Percentiles rank a stretch among this genome's conserved stretches.
phyloP scores from a whole-genome alignment of 306 rosid species.

The Parietaria judaica region DNA sequence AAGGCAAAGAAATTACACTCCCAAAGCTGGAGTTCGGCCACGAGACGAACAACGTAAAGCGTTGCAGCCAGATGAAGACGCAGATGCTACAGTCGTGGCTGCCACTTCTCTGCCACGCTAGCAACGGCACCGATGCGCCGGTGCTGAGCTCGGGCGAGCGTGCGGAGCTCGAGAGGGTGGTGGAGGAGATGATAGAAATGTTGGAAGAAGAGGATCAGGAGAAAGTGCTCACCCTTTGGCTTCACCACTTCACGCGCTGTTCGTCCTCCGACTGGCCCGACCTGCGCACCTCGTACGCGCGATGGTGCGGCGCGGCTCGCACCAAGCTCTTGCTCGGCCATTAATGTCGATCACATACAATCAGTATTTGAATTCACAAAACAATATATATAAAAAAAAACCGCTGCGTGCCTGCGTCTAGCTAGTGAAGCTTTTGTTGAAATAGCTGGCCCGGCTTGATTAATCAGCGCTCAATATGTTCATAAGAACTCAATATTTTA shows the following conservation, averaged over 20 bases:
- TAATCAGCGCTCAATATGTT: too few relatives aligned
- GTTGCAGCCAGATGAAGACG: slow-evolving; percentile 28
- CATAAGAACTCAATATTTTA: too few relatives aligned
- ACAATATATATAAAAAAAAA: too few relatives aligned
- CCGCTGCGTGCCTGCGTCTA: too few relatives aligned
- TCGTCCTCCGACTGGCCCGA: slow-evolving; percentile 77
- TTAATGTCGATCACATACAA: too few relatives aligned
- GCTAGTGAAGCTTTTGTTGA: too few relatives aligned
- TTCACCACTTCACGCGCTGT: slow-evolving; percentile 58
- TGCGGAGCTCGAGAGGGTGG: slow-evolving; percentile 41
- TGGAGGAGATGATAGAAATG: slow-evolving; percentile 44
- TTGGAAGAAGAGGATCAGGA: slow-evolving; percentile 44
- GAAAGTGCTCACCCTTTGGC: slow-evolving; percentile 65
- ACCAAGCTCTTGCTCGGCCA: slow-evolving; percentile 32
- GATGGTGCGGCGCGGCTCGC: slow-evolving; percentile 61
- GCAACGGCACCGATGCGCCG: slow-evolving; percentile 55
- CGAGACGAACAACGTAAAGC: slow-evolving; percentile 30
- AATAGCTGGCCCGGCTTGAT: too few relatives aligned
- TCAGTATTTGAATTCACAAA: too few relatives aligned
- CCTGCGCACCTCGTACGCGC: slow-evolving; percentile 51
- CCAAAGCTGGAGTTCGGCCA: slow-evolving; percentile 12
- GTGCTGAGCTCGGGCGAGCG: slow-evolving; percentile 42
- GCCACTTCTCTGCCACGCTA: slow-evolving; percentile 63
- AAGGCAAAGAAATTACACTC: slow-evolving; percentile 38
- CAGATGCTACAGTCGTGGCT: slow-evolving; percentile 66